Evolutionary conservation across 108 stramenopile genomes (phyloP).

Genomic region (Pseudonitzschia pungens): DNA sequence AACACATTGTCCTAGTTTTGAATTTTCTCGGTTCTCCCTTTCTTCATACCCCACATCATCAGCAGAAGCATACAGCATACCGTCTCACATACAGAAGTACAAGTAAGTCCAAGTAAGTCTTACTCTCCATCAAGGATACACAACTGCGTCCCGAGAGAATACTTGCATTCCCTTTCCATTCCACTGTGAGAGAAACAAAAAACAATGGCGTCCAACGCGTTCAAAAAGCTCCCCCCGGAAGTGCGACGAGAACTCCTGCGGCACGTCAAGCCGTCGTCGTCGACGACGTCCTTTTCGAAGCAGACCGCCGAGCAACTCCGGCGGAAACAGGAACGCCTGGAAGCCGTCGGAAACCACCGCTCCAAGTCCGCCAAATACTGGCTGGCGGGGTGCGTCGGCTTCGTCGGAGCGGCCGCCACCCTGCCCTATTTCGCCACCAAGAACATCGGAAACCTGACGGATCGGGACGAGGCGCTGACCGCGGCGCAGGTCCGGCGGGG

Average conservation of each 20-base stretch:
- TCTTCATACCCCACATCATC: too few species aligned
- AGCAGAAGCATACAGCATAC: too few species aligned
- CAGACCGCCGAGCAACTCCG: not conserved
- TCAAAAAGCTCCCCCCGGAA: slow-evolving; percentile 70
- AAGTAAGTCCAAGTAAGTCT: too few species aligned
- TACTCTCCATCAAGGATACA: too few species aligned
- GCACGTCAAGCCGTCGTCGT: slow-evolving; percentile 47
- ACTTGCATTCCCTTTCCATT: too few species aligned
- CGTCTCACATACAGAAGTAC: too few species aligned
- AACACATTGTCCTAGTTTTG: too few species aligned
- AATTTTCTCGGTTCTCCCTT: too few species aligned
- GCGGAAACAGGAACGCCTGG: not conserved
- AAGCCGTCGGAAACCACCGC: not conserved
- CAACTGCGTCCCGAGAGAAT: too few species aligned
- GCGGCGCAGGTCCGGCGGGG: slow-evolving; percentile 69
- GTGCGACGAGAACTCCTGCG: slow-evolving; percentile 66
- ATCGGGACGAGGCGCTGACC: slow-evolving; percentile 58
- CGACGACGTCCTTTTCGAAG: slow-evolving; percentile 10
- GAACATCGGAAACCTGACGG: slow-evolving; percentile 51
- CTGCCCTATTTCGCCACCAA: slow-evolving; percentile 45
- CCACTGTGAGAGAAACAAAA: too few species aligned
- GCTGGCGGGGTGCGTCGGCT: slow-evolving; percentile 39
- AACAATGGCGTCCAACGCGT: slow-evolving; percentile 14
- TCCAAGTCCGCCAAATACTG: not conserved
- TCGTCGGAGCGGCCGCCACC: slow-evolving; percentile 22